Evolutionary conservation across 2,329 filamentous ascomycete species (phyloP), one percentile per base, ranked within the genome.

Genomic region (Aureobasidium sp.): DNA sequence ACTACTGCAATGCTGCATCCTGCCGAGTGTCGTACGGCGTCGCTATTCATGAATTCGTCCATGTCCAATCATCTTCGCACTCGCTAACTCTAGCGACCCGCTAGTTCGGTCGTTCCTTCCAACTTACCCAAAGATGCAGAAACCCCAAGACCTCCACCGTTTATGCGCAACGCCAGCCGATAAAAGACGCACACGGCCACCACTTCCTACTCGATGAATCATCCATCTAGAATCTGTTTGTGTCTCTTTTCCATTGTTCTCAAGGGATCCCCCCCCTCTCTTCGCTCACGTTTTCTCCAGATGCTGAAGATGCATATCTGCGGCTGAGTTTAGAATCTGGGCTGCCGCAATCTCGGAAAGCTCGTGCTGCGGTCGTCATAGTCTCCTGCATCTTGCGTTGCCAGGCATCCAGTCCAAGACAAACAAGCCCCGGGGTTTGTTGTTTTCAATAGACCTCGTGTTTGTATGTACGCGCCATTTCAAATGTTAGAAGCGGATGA

Each of bases 201-300:
- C 51, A 32, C 39, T 44, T 21, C n/a, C n/a, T n/a, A 55, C 34
- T 55, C 39, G 51, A 55, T 14, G 3, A 30, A 32, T 27, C 27
- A 39, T 13, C 37, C 8, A 27, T 54, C 51, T 32, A 39, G 37
- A 42, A 14, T 29, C 29, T 29, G 37, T 2, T 11, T 44, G 51
- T 44, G 39, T 37, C 21, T 2, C 30, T 34, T 14, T 11, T n/a
- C 30, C 41, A 14, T 55, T 44, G 42, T 58, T 41, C 9, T 58
- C 30, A 58, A 32, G 3, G 13, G 30, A 47, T 32, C n/a, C n/a
- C n/a, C n/a, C n/a, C n/a, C n/a, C n/a, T n/a, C n/a, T n/a, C n/a
- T n/a, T n/a, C n/a, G n/a, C 30, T 47, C 41, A 58, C 41, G 42
- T 45, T 45, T 47, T 58, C 54, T 37, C 29, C 54, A 58, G 54